These are phyloP conservation scores for Tanozyma kutaoensis DNA, from an alignment of 805 yeast genomes.

Conservation along the genomic window DNA sequence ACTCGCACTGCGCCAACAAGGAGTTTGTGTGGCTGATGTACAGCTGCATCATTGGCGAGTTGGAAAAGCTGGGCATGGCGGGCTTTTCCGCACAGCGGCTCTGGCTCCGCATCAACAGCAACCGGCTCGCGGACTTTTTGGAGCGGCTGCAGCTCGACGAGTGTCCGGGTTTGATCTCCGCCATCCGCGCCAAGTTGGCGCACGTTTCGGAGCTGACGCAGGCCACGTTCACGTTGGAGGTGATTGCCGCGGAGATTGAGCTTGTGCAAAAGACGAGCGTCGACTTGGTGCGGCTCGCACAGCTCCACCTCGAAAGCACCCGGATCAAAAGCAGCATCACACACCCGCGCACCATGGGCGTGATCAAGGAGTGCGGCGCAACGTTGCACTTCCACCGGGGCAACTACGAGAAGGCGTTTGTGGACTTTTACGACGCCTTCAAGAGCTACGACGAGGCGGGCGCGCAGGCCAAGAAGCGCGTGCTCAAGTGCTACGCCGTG, in stretches of 20 bases:
- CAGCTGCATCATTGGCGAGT: slow-evolving; percentile 15
- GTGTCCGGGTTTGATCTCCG: slow-evolving; percentile 19
- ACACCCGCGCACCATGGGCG: slow-evolving; percentile 63
- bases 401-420: slow-evolving; percentile 45
- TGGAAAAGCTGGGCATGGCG: slow-evolving; percentile 7
- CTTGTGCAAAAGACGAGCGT: slow-evolving; percentile 19
- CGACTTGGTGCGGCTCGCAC: slow-evolving; percentile 5
- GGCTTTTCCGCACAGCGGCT: slow-evolving; percentile 14
- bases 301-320: slow-evolving; percentile 31
- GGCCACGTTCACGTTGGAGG: slow-evolving; percentile 41
- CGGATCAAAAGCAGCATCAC: slow-evolving; percentile 49
- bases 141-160: slow-evolving; percentile 15
- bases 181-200: slow-evolving; percentile 24
- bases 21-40: slow-evolving; percentile 17
- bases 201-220: slow-evolving; percentile 29
- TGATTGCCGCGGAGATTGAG: slow-evolving; percentile 54
- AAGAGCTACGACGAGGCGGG: slow-evolving; percentile 33
- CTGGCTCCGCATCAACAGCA: slow-evolving; percentile 34
- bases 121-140: slow-evolving; percentile 24
- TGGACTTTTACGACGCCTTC: slow-evolving; percentile 44
- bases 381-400: slow-evolving; percentile 46
- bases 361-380: slow-evolving; percentile 69
- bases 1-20: slow-evolving; percentile 13
- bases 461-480: slow-evolving; percentile 32
- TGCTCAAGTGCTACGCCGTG: slow-evolving; percentile 48